Conservation (phyloP, 1,284 basidiomycete species). For the Fomitiporia mediterranea region DNA sequence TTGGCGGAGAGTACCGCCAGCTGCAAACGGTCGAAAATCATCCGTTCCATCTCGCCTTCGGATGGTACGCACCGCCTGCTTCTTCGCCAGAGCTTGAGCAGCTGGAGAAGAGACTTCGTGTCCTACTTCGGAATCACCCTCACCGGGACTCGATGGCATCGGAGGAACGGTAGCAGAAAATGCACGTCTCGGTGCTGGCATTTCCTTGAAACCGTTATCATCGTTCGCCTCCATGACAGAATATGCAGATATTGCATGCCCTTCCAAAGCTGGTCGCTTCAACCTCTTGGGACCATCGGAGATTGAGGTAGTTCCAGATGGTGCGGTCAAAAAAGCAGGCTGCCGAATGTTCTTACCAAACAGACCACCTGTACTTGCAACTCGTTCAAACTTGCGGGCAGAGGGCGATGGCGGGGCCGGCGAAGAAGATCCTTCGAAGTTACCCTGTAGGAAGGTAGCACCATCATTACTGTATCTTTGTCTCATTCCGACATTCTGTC, state of each 20-base stretch:
- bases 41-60: constrained; percentile 74
- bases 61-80: constrained; percentile 68
- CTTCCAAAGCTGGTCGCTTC: constrained; percentile 57
- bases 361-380: constrained; percentile 37
- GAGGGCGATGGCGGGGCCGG: constrained; percentile 52
- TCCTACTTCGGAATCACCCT: constrained; percentile 55
- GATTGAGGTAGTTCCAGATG: constrained; percentile 33
- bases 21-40: constrained; percentile 66
- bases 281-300: constrained; percentile 49
- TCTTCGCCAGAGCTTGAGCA: constrained; percentile 69
- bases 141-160: constrained; percentile 39
- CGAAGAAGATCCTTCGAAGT: constrained; percentile 47
- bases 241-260: constrained; percentile 35
- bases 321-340: constrained; percentile 1
- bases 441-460: constrained; percentile 7
- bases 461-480: constrained; percentile 28
- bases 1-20: constrained; percentile 46
- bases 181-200: constrained; percentile 57
- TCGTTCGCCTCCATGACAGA: constrained; percentile 23
- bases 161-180: constrained; percentile 66
- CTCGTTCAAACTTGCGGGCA: constrained; percentile 57
- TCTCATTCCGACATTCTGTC: constrained; percentile 33
- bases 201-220: constrained; percentile 26
- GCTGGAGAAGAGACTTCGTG: constrained; percentile 64
- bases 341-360: constrained; percentile 50